Conservation (phyloP, 495 filamentous ascomycete genomes). For the Diplogelasinospora grovesii region DNA sequence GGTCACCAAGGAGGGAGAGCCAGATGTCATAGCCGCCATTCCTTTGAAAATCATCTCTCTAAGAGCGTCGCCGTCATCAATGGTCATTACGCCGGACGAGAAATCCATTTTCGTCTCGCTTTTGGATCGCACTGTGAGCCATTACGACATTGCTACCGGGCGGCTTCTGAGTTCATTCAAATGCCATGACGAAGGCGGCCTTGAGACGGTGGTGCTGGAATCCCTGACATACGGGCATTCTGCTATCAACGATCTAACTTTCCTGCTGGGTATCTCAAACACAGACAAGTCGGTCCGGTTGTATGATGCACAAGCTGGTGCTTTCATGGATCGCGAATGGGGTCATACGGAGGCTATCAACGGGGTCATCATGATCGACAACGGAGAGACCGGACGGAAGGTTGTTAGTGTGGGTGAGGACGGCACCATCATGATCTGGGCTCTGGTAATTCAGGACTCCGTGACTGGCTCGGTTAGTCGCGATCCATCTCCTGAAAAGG, state of each 20-base stretch:
- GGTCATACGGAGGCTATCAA: slow-evolving; percentile 91
- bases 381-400: slow-evolving; percentile 42
- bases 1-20: slow-evolving; percentile 63
- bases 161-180: slow-evolving; percentile 68
- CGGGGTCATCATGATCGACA: slow-evolving; percentile 67
- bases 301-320: slow-evolving; percentile 71
- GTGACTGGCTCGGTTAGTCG: slow-evolving; percentile 25
- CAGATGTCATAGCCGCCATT: slow-evolving; percentile 66
- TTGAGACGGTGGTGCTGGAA: slow-evolving; percentile 76
- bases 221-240: slow-evolving; percentile 56
- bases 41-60: slow-evolving; percentile 67
- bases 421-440: slow-evolving; percentile 83
- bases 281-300: slow-evolving; percentile 91
- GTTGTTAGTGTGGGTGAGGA: slow-evolving; percentile 75
- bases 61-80: slow-evolving; percentile 79
- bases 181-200: slow-evolving; percentile 66
- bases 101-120: slow-evolving; percentile 66
- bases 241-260: slow-evolving; percentile 30
- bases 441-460: slow-evolving; percentile 44
- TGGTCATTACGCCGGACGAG: slow-evolving; percentile 59
- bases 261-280: slow-evolving; percentile 78
- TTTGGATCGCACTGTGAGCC: slow-evolving; percentile 71
- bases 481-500: slow-evolving; percentile 47
- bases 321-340: slow-evolving; percentile 79
- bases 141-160: slow-evolving; percentile 68